These are phyloP conservation scores for Tylopilus rubrobrunneus DNA, from an alignment of 768 basidiomycete species.

Conservation along the genomic window DNA sequence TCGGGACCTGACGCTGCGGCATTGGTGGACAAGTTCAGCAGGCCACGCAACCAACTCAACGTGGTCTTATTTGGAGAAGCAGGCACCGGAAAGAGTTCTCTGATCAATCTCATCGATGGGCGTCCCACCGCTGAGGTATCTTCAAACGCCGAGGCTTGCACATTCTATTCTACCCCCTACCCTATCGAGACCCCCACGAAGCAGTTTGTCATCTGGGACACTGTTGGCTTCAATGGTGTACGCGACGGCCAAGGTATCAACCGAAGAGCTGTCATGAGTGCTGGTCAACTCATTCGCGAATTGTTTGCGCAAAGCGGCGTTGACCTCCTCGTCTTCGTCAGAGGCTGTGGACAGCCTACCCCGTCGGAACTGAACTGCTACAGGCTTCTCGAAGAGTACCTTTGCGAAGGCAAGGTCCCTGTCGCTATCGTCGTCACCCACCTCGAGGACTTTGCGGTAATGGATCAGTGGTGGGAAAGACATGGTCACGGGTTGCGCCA, in stretches of 20 bases:
- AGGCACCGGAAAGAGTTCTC: constrained; percentile 1
- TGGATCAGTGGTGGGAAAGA: constrained; percentile 23
- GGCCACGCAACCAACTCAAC: neutral
- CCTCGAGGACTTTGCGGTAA: constrained; percentile 21
- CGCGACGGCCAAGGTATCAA: neutral
- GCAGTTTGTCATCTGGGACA: constrained; percentile 5
- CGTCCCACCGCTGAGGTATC: neutral
- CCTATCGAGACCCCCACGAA: neutral
- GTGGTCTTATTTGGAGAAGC: constrained; percentile 28
- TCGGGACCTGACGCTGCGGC: neutral
- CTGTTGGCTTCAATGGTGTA: neutral
- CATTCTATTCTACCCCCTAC: neutral
- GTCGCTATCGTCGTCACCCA: constrained; percentile 32
- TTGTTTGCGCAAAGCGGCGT: constrained; percentile 17
- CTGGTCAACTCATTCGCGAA: constrained; percentile 21
- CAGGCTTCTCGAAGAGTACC: constrained; percentile 27
- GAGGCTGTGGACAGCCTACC: constrained; percentile 25
- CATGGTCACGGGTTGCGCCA: constrained; percentile 1
- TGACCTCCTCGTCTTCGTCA: constrained; percentile 29
- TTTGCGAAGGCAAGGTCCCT: constrained; percentile 32
- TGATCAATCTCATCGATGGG: constrained; percentile 4
- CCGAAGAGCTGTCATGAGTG: constrained; percentile 3
- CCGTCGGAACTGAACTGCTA: constrained; percentile 25
- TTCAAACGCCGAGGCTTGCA: neutral
- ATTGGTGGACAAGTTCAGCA: neutral